Evolutionary conservation across 2,329 filamentous ascomycete genomes (phyloP).

Genomic region (Cladosporium austrohemisphaericum): DNA sequence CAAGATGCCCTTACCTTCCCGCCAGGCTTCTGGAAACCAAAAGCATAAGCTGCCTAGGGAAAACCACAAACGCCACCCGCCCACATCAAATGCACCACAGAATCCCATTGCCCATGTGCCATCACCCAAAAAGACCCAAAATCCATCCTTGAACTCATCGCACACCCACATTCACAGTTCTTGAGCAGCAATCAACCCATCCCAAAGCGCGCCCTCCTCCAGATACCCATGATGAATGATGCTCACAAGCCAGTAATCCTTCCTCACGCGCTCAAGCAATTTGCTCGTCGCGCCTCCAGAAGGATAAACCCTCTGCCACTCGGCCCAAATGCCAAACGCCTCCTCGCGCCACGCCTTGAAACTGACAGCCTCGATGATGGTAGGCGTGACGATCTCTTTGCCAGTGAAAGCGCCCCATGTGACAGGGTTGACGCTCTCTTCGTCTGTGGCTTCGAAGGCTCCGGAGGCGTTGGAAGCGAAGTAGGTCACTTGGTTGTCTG

Average conservation of each 20-base stretch:
- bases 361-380: constrained; percentile 92
- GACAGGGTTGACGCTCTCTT: constrained; percentile 79
- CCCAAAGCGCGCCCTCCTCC: constrained; percentile 68
- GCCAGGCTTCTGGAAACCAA: too few relatives aligned
- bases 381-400: constrained; percentile 93
- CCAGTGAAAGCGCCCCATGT: constrained; percentile 95
- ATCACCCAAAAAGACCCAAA: too few relatives aligned
- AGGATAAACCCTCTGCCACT: constrained; percentile 90
- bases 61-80: too few relatives aligned
- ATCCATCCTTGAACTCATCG: too few relatives aligned
- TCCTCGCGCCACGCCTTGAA: constrained; percentile 94
- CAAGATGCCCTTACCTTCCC: too few relatives aligned
- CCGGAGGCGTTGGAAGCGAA: constrained; percentile 77
- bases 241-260: constrained; percentile 85
- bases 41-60: too few relatives aligned
- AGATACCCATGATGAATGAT: constrained; percentile 78
- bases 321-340: constrained; percentile 90
- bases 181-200: constrained; percentile 29
- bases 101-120: too few relatives aligned
- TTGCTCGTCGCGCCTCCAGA: constrained; percentile 66
- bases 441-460: constrained; percentile 67
- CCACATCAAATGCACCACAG: too few relatives aligned
- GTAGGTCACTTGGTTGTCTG: constrained; percentile 71
- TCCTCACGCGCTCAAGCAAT: constrained; percentile 63
- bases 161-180: not conserved